These are phyloP conservation scores for Thelonectria rubi DNA, from an alignment of 2,329 filamentous ascomycete genomes.

Conservation along the genomic window DNA sequence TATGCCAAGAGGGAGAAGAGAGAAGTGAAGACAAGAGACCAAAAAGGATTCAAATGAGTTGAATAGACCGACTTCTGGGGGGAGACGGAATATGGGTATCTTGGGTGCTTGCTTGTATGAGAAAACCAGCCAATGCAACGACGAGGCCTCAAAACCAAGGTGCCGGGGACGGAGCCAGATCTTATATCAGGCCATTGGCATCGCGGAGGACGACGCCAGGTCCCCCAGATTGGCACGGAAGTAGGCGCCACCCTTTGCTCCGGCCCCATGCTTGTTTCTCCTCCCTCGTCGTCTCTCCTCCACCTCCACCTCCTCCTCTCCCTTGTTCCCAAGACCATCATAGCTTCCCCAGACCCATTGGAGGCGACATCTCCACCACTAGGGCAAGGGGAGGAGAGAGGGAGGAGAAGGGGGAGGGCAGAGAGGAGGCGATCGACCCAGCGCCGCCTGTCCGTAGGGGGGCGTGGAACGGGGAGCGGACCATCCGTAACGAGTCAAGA, in stretches of 20 bases:
- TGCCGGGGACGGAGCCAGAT: conserved; percentile 24
- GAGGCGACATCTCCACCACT: conserved; percentile 39
- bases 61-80: conserved; percentile 7
- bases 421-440: conserved; percentile 27
- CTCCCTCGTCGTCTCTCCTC: not conserved
- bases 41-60: not conserved
- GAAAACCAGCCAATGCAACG: conserved; percentile 28
- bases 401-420: too few relatives aligned
- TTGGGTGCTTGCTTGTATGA: conserved; percentile 22
- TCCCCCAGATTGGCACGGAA: conserved; percentile 39
- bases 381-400: conserved; percentile 38
- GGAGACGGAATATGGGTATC: conserved; percentile 24
- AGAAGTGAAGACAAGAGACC: conserved; percentile 2
- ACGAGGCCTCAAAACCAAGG: conserved; percentile 14
- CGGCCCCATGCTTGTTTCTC: conserved; percentile 31
- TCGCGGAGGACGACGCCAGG: conserved; percentile 9
- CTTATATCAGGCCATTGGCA: conserved; percentile 39
- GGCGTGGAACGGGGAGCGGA: conserved; percentile 27
- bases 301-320: not conserved
- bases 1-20: conserved; percentile 1
- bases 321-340: conserved; percentile 24
- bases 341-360: conserved; percentile 13
- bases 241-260: conserved; percentile 43
- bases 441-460: conserved; percentile 35
- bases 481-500: conserved; percentile 33